phyloP scores from a whole-genome alignment of 2,329 filamentous ascomycete genomes.

The Fusarium proliferatum region DNA sequence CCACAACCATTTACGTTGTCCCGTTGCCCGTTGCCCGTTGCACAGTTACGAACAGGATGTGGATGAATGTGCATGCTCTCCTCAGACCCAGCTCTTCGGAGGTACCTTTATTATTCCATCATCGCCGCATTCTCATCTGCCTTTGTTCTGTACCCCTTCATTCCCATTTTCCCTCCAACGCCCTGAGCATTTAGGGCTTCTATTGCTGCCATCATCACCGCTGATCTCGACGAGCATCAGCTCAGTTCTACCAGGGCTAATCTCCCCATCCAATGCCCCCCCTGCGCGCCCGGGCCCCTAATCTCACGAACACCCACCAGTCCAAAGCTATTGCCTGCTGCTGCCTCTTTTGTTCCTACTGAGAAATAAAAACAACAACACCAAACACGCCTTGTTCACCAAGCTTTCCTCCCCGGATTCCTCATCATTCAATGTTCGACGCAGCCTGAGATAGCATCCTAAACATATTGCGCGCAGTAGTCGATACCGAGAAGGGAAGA shows the following conservation, averaged over 20 bases:
- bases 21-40: constrained; percentile 48
- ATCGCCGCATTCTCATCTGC: constrained; percentile 21
- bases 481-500: constrained; percentile 11
- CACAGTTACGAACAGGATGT: constrained; percentile 40
- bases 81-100: constrained; percentile 28
- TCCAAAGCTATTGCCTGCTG: constrained; percentile 23
- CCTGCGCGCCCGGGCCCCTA: constrained; percentile 43
- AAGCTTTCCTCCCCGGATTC: constrained; percentile 5
- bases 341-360: constrained; percentile 25
- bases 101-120: constrained; percentile 40
- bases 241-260: constrained; percentile 37
- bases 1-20: constrained; percentile 37
- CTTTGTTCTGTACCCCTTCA: constrained; percentile 14
- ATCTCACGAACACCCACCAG: constrained; percentile 40
- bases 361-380: constrained; percentile 35
- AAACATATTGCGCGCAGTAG: constrained; percentile 18
- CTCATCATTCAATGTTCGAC: not conserved
- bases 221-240: constrained; percentile 29
- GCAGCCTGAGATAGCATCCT: not conserved
- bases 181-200: constrained; percentile 4
- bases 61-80: constrained; percentile 8
- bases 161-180: constrained; percentile 4
- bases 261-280: constrained; percentile 41
- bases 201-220: constrained; percentile 5
- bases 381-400: constrained; percentile 23